phyloP scores from a whole-genome alignment of 441 rosid genomes.

The Brassica balearica region DNA sequence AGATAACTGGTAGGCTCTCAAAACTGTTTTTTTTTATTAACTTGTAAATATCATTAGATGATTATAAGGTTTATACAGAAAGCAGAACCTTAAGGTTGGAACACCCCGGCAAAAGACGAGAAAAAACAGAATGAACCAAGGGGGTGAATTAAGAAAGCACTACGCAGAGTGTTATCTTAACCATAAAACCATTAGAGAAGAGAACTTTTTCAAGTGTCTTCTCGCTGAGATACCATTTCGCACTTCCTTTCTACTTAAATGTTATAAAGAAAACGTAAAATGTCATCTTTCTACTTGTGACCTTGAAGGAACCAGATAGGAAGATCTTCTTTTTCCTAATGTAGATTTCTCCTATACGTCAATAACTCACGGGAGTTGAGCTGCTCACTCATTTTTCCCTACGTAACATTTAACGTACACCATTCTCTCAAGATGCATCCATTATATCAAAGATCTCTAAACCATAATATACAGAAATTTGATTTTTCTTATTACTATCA shows the following conservation, averaged over 20 bases:
- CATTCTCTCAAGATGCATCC: not conserved
- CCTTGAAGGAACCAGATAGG: not conserved
- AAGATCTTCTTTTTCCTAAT: not conserved
- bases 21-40: too few relatives aligned
- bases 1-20: too few relatives aligned
- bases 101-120: too few relatives aligned
- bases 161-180: too few relatives aligned
- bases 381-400: not conserved
- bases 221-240: too few relatives aligned
- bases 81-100: too few relatives aligned
- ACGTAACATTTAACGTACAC: constrained; percentile 9
- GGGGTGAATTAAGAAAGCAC: too few relatives aligned
- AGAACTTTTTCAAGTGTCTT: too few relatives aligned
- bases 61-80: too few relatives aligned
- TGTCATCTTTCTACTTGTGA: not conserved
- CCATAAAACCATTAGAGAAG: too few relatives aligned
- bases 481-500: not conserved
- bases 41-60: too few relatives aligned
- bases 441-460: not conserved
- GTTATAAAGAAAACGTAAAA: constrained; percentile 6
- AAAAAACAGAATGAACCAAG: too few relatives aligned
- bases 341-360: constrained; percentile 1
- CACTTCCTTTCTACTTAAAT: not conserved
- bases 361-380: constrained; percentile 20
- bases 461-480: not conserved